Evolutionary conservation across 192 early-diverging fungal genomes (phyloP).

Genomic region (Gigaspora rosea): DNA sequence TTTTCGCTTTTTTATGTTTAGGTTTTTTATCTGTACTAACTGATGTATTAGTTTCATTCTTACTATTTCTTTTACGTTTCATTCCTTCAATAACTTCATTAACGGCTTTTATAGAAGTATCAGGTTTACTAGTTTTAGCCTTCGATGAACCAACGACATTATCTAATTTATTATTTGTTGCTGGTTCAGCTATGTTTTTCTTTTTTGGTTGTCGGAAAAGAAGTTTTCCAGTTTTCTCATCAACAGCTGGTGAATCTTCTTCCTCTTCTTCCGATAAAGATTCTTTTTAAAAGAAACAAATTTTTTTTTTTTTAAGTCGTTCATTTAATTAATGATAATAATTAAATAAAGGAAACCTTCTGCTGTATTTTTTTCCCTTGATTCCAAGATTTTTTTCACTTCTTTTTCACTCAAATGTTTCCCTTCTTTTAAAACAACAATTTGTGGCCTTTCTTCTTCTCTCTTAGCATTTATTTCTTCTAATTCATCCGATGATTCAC

Average conservation of each 20-base stretch:
- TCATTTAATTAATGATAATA: neutral
- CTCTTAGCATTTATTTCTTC: neutral
- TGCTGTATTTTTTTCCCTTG: neutral
- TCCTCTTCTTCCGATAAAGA: neutral
- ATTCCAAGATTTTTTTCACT: slow-evolving; percentile 7
- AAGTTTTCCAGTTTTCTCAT: slow-evolving; percentile 14
- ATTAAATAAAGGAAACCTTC: neutral
- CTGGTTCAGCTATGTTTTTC: too few species aligned
- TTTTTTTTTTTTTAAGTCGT: neutral
- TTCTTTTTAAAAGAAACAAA: neutral
- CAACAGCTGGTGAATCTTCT: neutral
- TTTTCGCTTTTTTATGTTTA: neutral
- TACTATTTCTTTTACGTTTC: slow-evolving; percentile 12
- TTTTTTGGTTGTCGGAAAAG: slow-evolving; percentile 18
- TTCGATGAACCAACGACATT: neutral
- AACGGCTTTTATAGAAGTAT: slow-evolving; percentile 6
- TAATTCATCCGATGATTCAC: neutral
- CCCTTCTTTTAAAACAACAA: slow-evolving; percentile 25
- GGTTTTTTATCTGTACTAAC: neutral
- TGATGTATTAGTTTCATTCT: neutral
- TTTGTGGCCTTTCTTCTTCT: slow-evolving; percentile 24
- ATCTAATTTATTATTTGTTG: too few species aligned
- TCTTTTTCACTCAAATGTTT: slow-evolving; percentile 11
- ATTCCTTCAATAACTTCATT: neutral
- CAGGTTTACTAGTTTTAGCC: slow-evolving; percentile 3